Percentiles rank a stretch among this genome's conserved stretches.
phyloP scores from a whole-genome alignment of 2,329 filamentous ascomycete species.

The Hypoxylon sp. region DNA sequence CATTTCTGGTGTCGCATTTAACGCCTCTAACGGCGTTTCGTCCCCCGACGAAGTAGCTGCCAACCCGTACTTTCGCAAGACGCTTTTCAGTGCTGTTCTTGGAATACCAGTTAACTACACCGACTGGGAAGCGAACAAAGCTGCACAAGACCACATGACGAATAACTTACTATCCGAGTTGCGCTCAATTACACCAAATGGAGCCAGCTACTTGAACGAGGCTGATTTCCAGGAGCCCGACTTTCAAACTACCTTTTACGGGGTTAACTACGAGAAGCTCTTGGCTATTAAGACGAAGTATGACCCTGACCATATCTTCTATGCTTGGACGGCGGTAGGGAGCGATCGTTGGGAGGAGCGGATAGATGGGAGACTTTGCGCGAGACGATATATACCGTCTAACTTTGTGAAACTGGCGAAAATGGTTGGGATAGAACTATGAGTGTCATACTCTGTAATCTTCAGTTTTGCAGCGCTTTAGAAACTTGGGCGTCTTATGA shows the following conservation, averaged over 20 bases:
- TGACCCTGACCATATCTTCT: slow-evolving; percentile 51
- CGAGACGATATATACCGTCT: neutral
- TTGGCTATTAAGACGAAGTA: slow-evolving; percentile 52
- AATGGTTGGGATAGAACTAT: no score
- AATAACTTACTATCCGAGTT: slow-evolving; percentile 11
- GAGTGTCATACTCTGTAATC: no score
- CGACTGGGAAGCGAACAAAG: slow-evolving; percentile 15
- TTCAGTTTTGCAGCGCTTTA: no score
- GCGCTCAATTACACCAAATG: slow-evolving; percentile 19
- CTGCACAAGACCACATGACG: slow-evolving; percentile 13
- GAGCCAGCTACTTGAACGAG: slow-evolving; percentile 51
- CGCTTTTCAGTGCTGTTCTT: slow-evolving; percentile 20
- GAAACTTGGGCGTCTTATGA: no score
- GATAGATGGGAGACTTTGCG: slow-evolving; percentile 50
- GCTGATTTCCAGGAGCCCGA: slow-evolving; percentile 48
- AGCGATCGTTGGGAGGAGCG: slow-evolving; percentile 52
- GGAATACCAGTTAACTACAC: slow-evolving; percentile 14
- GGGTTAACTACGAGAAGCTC: slow-evolving; percentile 46
- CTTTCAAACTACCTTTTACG: slow-evolving; percentile 48
- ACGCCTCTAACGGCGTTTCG: slow-evolving; percentile 7
- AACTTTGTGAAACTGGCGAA: neutral
- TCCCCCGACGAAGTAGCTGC: slow-evolving; percentile 10
- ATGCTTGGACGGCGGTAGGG: slow-evolving; percentile 52
- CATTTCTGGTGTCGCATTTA: slow-evolving; percentile 17
- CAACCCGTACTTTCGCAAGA: slow-evolving; percentile 23